These are phyloP conservation scores for Sphaceloma murrayae DNA, from an alignment of 2,329 filamentous ascomycete species.

Conservation along the genomic window DNA sequence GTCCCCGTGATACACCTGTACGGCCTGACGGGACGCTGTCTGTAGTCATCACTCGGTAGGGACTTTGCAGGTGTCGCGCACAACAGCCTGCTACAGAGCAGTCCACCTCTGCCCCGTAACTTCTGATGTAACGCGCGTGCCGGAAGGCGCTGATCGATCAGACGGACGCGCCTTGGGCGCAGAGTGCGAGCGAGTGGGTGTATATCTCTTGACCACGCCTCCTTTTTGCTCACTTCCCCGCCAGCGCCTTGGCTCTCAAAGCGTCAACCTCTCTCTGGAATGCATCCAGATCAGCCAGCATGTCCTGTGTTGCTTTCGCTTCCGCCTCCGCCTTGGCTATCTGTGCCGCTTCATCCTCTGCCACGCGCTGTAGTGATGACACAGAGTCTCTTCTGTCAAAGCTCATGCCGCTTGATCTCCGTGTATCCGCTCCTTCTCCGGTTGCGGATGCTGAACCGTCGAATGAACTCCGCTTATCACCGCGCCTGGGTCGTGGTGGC, in stretches of 20 bases:
- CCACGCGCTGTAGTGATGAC: conserved; percentile 9
- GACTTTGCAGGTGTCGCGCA: too few species aligned
- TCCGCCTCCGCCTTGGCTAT: conserved; percentile 6
- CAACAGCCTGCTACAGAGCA: too few species aligned
- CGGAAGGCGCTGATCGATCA: too few species aligned
- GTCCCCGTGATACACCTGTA: too few species aligned
- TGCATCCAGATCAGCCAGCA: conserved; percentile 16
- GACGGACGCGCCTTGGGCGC: too few species aligned
- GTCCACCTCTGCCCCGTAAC: too few species aligned
- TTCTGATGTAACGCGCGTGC: too few species aligned
- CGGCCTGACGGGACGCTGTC: too few species aligned
- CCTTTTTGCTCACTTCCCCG: not conserved
- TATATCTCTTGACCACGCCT: too few species aligned
- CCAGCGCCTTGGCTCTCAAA: conserved; percentile 14
- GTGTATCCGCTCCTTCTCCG: not conserved
- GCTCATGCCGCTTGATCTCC: conserved; percentile 13
- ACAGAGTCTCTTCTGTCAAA: conserved; percentile 13
- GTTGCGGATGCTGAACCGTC: not conserved
- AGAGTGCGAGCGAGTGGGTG: too few species aligned
- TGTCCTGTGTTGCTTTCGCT: conserved; percentile 1
- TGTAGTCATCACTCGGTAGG: too few species aligned
- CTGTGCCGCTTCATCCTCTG: conserved; percentile 8
- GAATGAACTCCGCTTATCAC: conserved; percentile 5
- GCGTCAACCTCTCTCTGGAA: conserved; percentile 18
- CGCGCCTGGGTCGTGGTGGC: conserved; percentile 5